Evolutionary conservation across 176 grass and related monocot genomes (phyloP).

Genomic region (Aegilops bicornis): DNA sequence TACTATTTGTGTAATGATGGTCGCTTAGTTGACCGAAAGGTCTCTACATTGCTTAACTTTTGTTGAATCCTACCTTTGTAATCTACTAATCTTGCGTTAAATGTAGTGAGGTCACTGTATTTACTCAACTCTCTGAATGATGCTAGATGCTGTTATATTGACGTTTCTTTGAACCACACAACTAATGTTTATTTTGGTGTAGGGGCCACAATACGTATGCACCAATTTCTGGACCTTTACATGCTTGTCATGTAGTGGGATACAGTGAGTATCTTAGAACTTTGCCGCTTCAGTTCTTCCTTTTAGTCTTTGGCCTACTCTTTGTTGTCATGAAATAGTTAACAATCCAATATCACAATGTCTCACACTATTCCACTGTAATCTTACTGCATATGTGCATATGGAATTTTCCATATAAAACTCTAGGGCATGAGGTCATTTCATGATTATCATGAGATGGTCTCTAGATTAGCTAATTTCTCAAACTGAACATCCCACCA

Average conservation of each 20-base stretch:
- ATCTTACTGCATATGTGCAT: not conserved
- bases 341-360: not conserved
- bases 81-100: not conserved
- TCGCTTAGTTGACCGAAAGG: not conserved
- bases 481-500: not conserved
- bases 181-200: constrained; percentile 11
- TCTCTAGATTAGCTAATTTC: not conserved
- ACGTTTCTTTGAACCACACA: not conserved
- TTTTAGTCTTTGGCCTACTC: not conserved
- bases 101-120: not conserved
- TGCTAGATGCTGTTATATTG: constrained; percentile 11
- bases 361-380: not conserved
- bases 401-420: constrained; percentile 8
- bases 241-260: constrained; percentile 83
- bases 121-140: not conserved
- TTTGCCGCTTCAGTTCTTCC: not conserved
- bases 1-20: not conserved
- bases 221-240: constrained; percentile 97
- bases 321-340: not conserved
- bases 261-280: constrained; percentile 75
- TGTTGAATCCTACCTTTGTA: not conserved
- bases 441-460: not conserved
- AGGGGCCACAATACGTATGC: constrained; percentile 96
- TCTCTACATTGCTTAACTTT: not conserved
- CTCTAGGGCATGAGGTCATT: not conserved